These are phyloP conservation scores for Taiwanofungus camphoratus DNA, from an alignment of 1,284 basidiomycete genomes.

Conservation along the genomic window DNA sequence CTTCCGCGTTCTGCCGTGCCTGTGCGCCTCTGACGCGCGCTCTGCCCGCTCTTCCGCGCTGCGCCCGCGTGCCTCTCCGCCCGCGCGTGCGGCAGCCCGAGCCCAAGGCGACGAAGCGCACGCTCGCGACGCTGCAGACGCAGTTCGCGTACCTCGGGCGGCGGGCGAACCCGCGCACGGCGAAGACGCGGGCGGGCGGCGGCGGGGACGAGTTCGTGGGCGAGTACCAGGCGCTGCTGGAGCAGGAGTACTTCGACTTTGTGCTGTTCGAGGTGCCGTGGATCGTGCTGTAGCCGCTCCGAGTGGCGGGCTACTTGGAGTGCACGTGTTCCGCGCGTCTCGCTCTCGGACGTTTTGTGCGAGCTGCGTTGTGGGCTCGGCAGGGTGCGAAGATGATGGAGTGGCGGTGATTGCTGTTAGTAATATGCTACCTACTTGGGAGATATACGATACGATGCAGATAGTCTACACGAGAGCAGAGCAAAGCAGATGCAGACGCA, in stretches of 20 bases:
- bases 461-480: too few relatives aligned
- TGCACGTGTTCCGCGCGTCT: too few relatives aligned
- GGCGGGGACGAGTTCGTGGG: constrained; percentile 60
- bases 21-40: neutral
- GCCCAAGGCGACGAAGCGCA: constrained; percentile 78
- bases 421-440: too few relatives aligned
- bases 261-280: constrained; percentile 85
- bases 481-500: too few relatives aligned
- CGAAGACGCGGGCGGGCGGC: constrained; percentile 29
- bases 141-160: constrained; percentile 82
- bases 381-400: too few relatives aligned
- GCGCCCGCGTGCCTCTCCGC: neutral
- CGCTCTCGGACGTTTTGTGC: too few relatives aligned
- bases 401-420: too few relatives aligned
- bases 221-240: constrained; percentile 87
- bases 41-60: neutral
- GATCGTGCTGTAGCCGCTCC: constrained; percentile 37
- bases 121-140: constrained; percentile 65
- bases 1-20: constrained; percentile 2
- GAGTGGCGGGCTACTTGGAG: neutral
- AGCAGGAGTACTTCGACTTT: constrained; percentile 93
- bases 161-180: constrained; percentile 47
- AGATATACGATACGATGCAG: too few relatives aligned
- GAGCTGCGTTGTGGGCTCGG: too few relatives aligned
- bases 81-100: constrained; percentile 60